Base-by-base conservation (phyloP, 306 rosid genomes). In the Astragalus glycyphyllos region DNA sequence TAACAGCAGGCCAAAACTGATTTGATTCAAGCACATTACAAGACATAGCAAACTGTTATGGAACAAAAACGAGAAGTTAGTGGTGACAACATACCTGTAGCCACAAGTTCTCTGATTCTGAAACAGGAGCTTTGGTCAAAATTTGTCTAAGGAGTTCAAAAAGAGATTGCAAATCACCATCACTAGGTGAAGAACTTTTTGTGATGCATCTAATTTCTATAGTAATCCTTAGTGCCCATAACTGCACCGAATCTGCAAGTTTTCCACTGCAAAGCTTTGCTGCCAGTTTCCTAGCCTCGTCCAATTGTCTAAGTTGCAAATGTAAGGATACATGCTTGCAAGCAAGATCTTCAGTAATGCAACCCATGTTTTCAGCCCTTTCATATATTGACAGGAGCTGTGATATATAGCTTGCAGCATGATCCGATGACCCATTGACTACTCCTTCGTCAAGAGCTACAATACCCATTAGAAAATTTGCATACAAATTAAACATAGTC, bases 71-170 rank as follows among this genome's bases (percentile, higher is more conserved):
- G 60, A 53, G 37, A 77, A 13, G 29, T 45, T 12, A 5, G 17
- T 34, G 54, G 54, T 53, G 65, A 72, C 48, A 77, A 63, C 85
- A 67, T 84, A 94, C 98, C 97, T 79, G 75, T 73, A 81, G 71
- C 98, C 96, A 93, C 86, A 93, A 83, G 82, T 80, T 80, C 84
- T 83, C 86, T 26, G 97, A 88, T 74, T 87, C 80, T 49, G 94
- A 86, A 65, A 77, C 67, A 32, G 85, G 62, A 35, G 65, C 63
- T 65, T 81, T 83, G 6, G 48, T 73, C 88, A 89, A 71, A 73
- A 78, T 79, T 76, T 71, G 69, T 73, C 67, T 78, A 23, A 89
- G 54, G 49, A 84, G 83, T 76, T 84, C 87, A 75, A 86, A 94
- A 66, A 89, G 85, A 55, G 85, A 80, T 78, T 23, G 84, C 76